Evolutionary conservation across 2,329 filamentous ascomycete species (phyloP), one percentile per base, ranked within the genome.

Genomic region (Dryadomyces quercus-mongolicae): DNA sequence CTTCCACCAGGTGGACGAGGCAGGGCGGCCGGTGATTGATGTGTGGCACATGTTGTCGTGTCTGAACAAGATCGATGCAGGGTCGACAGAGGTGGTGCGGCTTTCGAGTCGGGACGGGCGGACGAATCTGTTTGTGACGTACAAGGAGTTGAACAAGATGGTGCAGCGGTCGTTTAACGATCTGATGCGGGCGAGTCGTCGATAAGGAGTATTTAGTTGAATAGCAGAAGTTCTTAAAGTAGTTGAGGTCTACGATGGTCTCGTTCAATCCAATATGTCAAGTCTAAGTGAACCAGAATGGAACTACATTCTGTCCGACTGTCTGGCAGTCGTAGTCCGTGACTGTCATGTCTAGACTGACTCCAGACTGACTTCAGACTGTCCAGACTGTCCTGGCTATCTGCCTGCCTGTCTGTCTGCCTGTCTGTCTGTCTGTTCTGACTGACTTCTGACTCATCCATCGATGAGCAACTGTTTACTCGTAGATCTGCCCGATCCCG

Each of bases 11-110:
- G 90, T 96, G 13, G 90, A 97, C 66, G 78, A 81, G 34, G 82
- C 88, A 55, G 90, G 89, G 15, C 85, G 87, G 53, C 86, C 93
- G 0, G 85, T 91, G 1, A 75, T 95, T 5, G 88, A 96, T 65
- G 74, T 96, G 55, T 92, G 86, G 3, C 91, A 97, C 70, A 88
- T 97, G 59, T 68, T 98, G 48, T 80, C 78, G 25, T 92, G 86
- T 64, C 70, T 98, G 61, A 96, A 94, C 71, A 96, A 95, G 67
- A 74, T 98, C 53, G 93, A 98, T 69, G 88, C 89, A 0, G 93
- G 91, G 0, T 81, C 81, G 2, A 89, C 94, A 25, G 93, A 98
- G 68, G 86, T 83, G 67, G 80, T 98, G 51, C 85, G 85, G 60
- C 72, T 98, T 53, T 85, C 90, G 22, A 95, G 87, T 67, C 81